These are phyloP conservation scores for Phytopythium mirpurense DNA, from an alignment of 352 stramenopile species.

Conservation along the genomic window DNA sequence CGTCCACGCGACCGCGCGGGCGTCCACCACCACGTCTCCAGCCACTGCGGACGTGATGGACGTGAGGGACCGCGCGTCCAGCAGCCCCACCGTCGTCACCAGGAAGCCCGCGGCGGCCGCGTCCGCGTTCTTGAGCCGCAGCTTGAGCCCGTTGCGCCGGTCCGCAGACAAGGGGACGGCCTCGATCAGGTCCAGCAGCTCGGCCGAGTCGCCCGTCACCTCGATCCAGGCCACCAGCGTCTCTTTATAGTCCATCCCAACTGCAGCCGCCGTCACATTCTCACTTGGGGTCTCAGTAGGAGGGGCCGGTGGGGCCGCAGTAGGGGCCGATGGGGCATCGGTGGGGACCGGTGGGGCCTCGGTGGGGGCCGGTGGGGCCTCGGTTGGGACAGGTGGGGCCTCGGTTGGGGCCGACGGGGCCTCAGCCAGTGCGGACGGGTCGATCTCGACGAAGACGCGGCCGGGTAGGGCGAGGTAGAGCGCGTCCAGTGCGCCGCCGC, in stretches of 20 bases:
- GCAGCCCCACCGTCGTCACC: constrained; percentile 47
- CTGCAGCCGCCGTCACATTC: constrained; percentile 3
- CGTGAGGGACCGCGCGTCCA: constrained; percentile 35
- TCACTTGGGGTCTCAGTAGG: constrained; percentile 10
- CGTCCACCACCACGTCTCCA: constrained; percentile 35
- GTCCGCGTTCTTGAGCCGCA: constrained; percentile 51
- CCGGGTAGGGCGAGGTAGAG: constrained; percentile 46
- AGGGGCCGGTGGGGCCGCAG: not conserved
- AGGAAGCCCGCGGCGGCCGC: constrained; percentile 38
- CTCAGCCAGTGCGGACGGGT: constrained; percentile 20
- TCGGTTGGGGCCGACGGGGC: not conserved
- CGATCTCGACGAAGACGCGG: constrained; percentile 50
- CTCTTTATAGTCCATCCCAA: constrained; percentile 11
- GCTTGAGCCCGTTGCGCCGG: constrained; percentile 35
- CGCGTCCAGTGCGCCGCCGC: constrained; percentile 30
- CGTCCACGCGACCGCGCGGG: constrained; percentile 30
- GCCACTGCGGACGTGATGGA: constrained; percentile 30
- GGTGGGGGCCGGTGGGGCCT: not conserved
- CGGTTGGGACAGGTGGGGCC: not conserved
- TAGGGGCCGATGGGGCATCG: too few relatives aligned
- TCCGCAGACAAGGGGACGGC: constrained; percentile 28
- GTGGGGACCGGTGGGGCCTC: not conserved
- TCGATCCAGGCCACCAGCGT: constrained; percentile 42
- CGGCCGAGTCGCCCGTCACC: constrained; percentile 48
- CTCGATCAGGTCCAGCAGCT: constrained; percentile 35